Percentiles rank a stretch among this genome's conserved stretches.
Conservation (phyloP, 805 yeast species). For the Saturnispora serradocipensis region DNA sequence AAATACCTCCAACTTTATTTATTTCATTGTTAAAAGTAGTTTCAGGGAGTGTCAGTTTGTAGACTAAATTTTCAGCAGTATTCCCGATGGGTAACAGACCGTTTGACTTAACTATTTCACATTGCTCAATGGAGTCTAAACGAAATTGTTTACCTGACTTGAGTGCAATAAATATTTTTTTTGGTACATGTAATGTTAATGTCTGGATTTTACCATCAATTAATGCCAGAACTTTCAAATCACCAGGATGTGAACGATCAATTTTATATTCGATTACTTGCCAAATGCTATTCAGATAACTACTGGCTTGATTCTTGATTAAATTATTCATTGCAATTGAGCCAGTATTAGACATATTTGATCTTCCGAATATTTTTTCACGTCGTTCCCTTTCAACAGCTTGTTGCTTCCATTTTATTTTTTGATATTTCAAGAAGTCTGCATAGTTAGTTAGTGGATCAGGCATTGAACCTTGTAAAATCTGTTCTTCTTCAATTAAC, state of each 20-base stretch:
- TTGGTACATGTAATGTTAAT: slow-evolving; percentile 64
- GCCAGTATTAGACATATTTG: slow-evolving; percentile 33
- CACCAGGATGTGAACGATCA: slow-evolving; percentile 57
- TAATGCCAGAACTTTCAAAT: slow-evolving; percentile 58
- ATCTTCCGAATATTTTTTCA: slow-evolving; percentile 64
- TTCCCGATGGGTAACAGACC: slow-evolving; percentile 67
- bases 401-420: slow-evolving; percentile 81
- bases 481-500: slow-evolving; percentile 37
- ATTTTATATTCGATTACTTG: slow-evolving; percentile 64
- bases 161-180: slow-evolving; percentile 61
- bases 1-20: slow-evolving; percentile 48
- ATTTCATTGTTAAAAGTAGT: slow-evolving; percentile 45
- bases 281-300: slow-evolving; percentile 74
- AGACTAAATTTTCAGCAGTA: slow-evolving; percentile 39
- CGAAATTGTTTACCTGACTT: slow-evolving; percentile 32
- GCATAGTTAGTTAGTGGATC: slow-evolving; percentile 57
- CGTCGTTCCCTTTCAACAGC: slow-evolving; percentile 65
- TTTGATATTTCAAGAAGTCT: slow-evolving; percentile 64
- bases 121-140: slow-evolving; percentile 32
- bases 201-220: slow-evolving; percentile 68
- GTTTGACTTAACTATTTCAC: slow-evolving; percentile 48
- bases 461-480: slow-evolving; percentile 50
- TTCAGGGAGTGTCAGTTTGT: slow-evolving; percentile 64
- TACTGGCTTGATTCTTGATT: slow-evolving; percentile 71
- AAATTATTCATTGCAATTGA: slow-evolving; percentile 59